Base-by-base conservation (phyloP, 2,329 filamentous ascomycete genomes). In the Alternaria sp. region DNA sequence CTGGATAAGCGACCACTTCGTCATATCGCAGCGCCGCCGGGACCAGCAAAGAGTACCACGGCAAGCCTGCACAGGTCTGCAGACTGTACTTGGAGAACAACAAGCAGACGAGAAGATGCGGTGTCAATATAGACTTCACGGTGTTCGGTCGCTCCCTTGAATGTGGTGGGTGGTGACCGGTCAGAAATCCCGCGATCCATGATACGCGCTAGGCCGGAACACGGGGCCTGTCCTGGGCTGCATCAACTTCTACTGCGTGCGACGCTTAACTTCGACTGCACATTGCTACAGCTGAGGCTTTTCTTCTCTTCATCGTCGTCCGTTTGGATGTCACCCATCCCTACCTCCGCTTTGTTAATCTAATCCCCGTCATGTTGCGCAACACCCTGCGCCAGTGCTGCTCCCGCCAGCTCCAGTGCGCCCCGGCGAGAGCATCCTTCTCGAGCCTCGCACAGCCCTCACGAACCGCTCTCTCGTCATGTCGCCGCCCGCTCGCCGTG, bases 341-440 rank as follows among this genome's bases (percentile, higher is more conserved):
- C 65, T 58, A 65, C 53, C 59, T 54, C 67, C 59, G 60, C 69
- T 63, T 56, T 61, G 52, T 17, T 43, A 64, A 63, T 58, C 56
- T 69, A 71, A 69, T 68, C 57, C 13, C 30, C 83, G 86, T 81
- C 83, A 93, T 93, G 91, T 86, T 93, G 86, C 89, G 90, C 83
- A 87, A 86, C 80, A 88, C 89, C 71, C 81, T 92, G 72, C 85
- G 86, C 75, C 86, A 86, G 81, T 88, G 88, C 81, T 86, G 88
- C 81, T 86, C 88, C 84, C 85, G 85, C 78, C 87, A 87, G 84
- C 86, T 91, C 81, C 84, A 85, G 81, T 84, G 84, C 82, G 83
- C 83, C 79, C 81, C 79, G 69, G 73, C 79, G 72, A 81, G 76
- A 75, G 79, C 81, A 74, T 77, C 73, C 78, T 82, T 82, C 70